Evolutionary conservation across 495 filamentous ascomycete species (phyloP).

Genomic region (Hypoxylon fragiforme): DNA sequence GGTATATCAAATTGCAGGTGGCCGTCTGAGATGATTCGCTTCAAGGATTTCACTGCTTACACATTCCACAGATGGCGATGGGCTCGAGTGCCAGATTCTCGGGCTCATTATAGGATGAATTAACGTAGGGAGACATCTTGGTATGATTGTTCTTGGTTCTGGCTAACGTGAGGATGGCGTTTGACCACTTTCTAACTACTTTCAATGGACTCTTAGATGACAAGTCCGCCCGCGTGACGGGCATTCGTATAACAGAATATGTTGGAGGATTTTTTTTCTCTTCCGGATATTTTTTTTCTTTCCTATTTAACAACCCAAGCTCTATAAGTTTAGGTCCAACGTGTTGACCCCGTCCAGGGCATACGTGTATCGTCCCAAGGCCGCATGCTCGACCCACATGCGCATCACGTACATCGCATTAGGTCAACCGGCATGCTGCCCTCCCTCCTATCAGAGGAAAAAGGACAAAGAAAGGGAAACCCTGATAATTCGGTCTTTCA

Average conservation of each 20-base stretch:
- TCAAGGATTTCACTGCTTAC: slow-evolving; percentile 26
- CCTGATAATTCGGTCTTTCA: not conserved
- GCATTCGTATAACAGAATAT: not conserved
- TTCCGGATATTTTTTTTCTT: not conserved
- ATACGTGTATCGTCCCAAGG: slow-evolving; percentile 1
- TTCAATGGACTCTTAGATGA: not conserved
- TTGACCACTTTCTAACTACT: not conserved
- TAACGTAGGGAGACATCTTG: slow-evolving; percentile 23
- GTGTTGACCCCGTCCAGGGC: not conserved
- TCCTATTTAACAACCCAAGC: not conserved
- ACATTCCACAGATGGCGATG: slow-evolving; percentile 52
- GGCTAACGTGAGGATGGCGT: not conserved
- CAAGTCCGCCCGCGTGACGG: not conserved
- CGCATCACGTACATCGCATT: not conserved
- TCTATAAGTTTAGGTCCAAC: not conserved
- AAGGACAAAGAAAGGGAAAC: not conserved
- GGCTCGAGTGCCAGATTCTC: slow-evolving; percentile 35
- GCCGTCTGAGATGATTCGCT: slow-evolving; percentile 5
- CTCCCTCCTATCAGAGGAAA: too few relatives aligned
- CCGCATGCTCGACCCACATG: not conserved
- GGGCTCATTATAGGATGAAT: slow-evolving; percentile 11
- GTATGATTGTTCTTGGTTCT: not conserved
- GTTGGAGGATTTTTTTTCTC: not conserved
- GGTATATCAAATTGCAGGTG: not conserved
- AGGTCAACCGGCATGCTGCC: not conserved